These are phyloP conservation scores for Alternaria sp. DNA, from an alignment of 2,329 filamentous ascomycete genomes.

Conservation along the genomic window DNA sequence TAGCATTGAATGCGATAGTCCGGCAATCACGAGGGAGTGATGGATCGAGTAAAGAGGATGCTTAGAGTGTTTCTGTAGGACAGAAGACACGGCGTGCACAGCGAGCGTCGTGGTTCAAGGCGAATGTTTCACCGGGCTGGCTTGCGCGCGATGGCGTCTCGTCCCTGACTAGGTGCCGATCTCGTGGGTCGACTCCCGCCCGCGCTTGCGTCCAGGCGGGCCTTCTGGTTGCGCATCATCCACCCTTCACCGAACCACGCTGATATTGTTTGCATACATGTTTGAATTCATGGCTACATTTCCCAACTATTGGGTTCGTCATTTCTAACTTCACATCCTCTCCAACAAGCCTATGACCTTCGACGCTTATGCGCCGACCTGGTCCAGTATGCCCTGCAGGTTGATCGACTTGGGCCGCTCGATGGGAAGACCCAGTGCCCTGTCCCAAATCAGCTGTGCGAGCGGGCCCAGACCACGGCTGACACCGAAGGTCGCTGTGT, in stretches of 20 bases:
- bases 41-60: background rate
- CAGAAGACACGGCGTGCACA: conserved; percentile 9
- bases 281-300: background rate
- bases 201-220: background rate
- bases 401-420: conserved; percentile 99
- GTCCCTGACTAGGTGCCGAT: conserved; percentile 23
- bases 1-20: conserved; percentile 5
- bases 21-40: background rate
- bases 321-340: background rate
- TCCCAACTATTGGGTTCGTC: background rate
- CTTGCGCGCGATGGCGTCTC: conserved; percentile 10
- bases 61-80: background rate
- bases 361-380: conserved; percentile 44
- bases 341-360: background rate
- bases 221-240: background rate
- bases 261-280: background rate
- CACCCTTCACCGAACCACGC: background rate
- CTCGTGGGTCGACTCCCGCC: conserved; percentile 8
- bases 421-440: conserved; percentile 90
- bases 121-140: conserved; percentile 6
- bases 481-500: conserved; percentile 76
- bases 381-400: conserved; percentile 80
- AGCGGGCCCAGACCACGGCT: conserved; percentile 80
- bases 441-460: conserved; percentile 95
- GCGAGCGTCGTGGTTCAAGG: conserved; percentile 21